Conservation (phyloP, 805 yeast genomes). For the Wickerhamiella galacta region DNA sequence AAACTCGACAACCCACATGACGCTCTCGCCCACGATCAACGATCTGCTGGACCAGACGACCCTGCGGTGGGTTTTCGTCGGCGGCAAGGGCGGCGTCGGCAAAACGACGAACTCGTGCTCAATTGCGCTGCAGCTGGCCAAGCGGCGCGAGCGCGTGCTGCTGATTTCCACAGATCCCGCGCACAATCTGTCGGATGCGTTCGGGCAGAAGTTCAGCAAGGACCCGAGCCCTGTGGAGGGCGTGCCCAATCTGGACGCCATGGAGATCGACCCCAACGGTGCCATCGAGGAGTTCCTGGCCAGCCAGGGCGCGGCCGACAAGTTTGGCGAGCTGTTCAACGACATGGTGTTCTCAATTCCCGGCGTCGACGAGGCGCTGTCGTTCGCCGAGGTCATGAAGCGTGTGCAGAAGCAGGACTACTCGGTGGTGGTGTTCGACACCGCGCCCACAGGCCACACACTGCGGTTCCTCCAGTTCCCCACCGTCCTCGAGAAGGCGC, state of each 20-base stretch:
- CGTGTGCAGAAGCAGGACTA: conserved; percentile 70
- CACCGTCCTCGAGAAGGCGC: conserved; percentile 70
- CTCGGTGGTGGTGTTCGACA: conserved; percentile 87
- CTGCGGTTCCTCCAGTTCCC: conserved; percentile 90
- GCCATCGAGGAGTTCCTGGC: conserved; percentile 69
- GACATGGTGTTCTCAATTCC: conserved; percentile 93
- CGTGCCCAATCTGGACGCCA: conserved; percentile 72
- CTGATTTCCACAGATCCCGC: conserved; percentile 97
- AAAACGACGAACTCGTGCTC: conserved; percentile 96
- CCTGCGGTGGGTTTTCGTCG: conserved; percentile 93
- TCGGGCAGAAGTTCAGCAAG: conserved; percentile 94
- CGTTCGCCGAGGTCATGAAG: conserved; percentile 94
- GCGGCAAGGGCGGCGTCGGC: conserved; percentile 99
- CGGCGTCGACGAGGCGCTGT: conserved; percentile 95
- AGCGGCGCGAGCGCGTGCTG: conserved; percentile 65
- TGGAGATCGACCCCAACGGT: conserved; percentile 97
- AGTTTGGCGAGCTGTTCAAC: conserved; percentile 56
- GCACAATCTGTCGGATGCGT: conserved; percentile 92
- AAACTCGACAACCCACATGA: too few species aligned
- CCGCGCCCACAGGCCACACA: conserved; percentile 99
- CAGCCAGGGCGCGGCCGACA: conserved; percentile 25
- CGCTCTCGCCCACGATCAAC: conserved; percentile 26
- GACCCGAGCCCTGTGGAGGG: conserved; percentile 93
- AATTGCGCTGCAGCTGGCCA: conserved; percentile 83
- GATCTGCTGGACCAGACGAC: conserved; percentile 28